A percentile compares a stretch with the other conserved stretches of the same genome.
Evolutionary conservation across 306 rosid species (phyloP).

Genomic region (Castanopsis chinensis): DNA sequence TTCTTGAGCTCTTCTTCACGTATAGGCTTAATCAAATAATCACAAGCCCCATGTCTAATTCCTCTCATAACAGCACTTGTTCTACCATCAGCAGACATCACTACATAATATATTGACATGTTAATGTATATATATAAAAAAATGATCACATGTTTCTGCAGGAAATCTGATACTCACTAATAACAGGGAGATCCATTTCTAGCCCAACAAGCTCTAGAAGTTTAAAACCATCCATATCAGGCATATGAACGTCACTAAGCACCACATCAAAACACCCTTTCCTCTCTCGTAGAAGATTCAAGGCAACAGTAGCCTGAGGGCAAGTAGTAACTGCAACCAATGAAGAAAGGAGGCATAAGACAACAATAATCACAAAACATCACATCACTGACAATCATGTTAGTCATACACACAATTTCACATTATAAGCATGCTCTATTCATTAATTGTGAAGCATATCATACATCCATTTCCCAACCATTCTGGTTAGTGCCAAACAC

Average conservation of each 20-base stretch:
- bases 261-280: constrained; percentile 49
- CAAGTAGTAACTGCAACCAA: constrained; percentile 47
- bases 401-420: background rate
- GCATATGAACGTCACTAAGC: constrained; percentile 64
- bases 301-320: constrained; percentile 35
- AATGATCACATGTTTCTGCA: background rate
- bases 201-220: constrained; percentile 51
- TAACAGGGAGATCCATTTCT: constrained; percentile 62
- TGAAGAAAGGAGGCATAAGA: background rate
- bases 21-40: constrained; percentile 60
- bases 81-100: constrained; percentile 65
- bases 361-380: background rate
- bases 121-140: constrained; percentile 14
- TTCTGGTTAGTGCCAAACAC: background rate
- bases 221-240: constrained; percentile 53
- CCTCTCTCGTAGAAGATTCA: constrained; percentile 45
- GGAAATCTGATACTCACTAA: constrained; percentile 43
- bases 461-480: background rate
- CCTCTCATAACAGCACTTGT: constrained; percentile 39
- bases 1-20: constrained; percentile 40
- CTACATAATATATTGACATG: constrained; percentile 32
- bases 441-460: background rate
- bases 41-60: constrained; percentile 54
- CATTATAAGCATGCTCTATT: background rate
- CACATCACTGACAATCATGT: background rate